Evolutionary conservation across 805 yeast genomes (phyloP), one percentile per base, ranked within the genome.

Genomic region (Millerozyma miso): DNA sequence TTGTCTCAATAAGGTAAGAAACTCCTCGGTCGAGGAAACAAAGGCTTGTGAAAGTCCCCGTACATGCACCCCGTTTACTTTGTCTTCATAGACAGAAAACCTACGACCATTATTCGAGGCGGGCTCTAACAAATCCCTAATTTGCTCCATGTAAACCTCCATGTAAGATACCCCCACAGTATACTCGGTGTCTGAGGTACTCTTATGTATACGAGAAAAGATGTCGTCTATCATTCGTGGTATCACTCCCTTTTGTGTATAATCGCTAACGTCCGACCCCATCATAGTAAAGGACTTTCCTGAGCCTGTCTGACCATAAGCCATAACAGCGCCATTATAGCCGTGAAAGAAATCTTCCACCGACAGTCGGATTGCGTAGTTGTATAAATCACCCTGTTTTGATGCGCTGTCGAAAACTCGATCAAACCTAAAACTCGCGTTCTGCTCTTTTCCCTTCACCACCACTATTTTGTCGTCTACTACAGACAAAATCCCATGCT

Each of bases 71-170:
- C 91, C 91, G 40, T 80, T 73, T 14, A 46, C 51, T 42, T 77
- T 74, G 57, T 83, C 84, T 52, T 83, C 90, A 45, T 78, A 85
- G 23, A 85, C 79, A 15, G 76, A 55, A 48, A 76, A 67, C 51
- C 48, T 37, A 38, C 42, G 38, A 45, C 45, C 14, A 41, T 40
- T 17, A 6, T 20, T 37, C 51, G 52, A 33, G 52, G 48, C 8
- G 74, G 29, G 73, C n/a, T 69, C 71, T 29, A 90, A 65, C 42
- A 89, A 67, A 59, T 90, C 97, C 47, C 76, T 68, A 33, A 89
- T 75, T 35, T 76, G 77, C 49, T 90, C 97, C 73, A 85, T 77
- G 60, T 86, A 85, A 10, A 90, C 80, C 55, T 90, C 97, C 81
- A 87, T 73, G 49, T 80, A 83, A 12, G 88, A 80, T 1, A 86